A percentile compares a stretch with the other conserved stretches of the same genome.
Evolutionary conservation across 345 rosid genomes (phyloP).

Genomic region (Dipteronia dyeriana): DNA sequence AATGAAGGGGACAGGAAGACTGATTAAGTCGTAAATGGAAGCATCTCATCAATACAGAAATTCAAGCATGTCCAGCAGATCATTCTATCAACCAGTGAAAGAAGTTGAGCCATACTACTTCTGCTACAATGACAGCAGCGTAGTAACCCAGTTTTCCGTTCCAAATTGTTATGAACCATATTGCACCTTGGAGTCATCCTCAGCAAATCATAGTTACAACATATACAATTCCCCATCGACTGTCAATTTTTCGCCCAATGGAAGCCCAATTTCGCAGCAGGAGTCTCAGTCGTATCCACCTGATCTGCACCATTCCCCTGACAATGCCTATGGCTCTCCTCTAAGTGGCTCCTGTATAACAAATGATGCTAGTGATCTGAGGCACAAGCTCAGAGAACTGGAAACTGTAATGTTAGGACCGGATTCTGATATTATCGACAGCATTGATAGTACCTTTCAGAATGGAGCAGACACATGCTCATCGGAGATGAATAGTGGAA

Average conservation of each 20-base stretch:
- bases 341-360: conserved; percentile 77
- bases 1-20: not conserved
- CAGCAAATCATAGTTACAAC: conserved; percentile 37
- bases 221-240: conserved; percentile 45
- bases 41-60: conserved; percentile 34
- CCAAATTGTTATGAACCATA: conserved; percentile 42
- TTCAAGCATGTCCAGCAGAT: conserved; percentile 46
- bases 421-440: conserved; percentile 55
- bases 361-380: conserved; percentile 59
- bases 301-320: conserved; percentile 52
- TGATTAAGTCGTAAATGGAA: conserved; percentile 32
- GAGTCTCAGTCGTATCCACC: conserved; percentile 44
- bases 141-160: conserved; percentile 31
- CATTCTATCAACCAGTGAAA: conserved; percentile 39
- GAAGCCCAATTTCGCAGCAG: conserved; percentile 53
- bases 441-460: conserved; percentile 37
- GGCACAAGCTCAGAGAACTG: conserved; percentile 73
- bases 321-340: conserved; percentile 54
- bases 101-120: conserved; percentile 44
- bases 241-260: conserved; percentile 44
- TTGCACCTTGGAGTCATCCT: conserved; percentile 70
- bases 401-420: conserved; percentile 88
- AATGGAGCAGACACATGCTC: conserved; percentile 21
- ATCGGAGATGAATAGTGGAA: conserved; percentile 45
- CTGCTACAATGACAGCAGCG: conserved; percentile 29